Evolutionary conservation across 192 early-diverging fungal species (phyloP).

Genomic region (Entomortierella chlamydospora): DNA sequence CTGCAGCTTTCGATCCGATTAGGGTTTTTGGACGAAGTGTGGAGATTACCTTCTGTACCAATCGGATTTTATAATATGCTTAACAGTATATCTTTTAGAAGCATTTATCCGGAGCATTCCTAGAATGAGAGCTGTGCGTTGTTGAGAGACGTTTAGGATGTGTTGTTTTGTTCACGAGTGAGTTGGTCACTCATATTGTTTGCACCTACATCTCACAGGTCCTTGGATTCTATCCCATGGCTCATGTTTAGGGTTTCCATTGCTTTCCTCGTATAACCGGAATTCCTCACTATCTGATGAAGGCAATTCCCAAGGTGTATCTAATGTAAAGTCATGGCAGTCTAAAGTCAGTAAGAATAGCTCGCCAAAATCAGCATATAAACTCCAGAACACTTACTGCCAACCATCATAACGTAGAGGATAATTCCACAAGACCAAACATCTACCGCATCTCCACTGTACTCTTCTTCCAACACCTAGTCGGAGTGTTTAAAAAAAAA

Average conservation of each 20-base stretch:
- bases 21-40: not conserved
- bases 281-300: conserved; percentile 70
- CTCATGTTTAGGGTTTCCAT: conserved; percentile 51
- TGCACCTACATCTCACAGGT: conserved; percentile 54
- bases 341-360: not conserved
- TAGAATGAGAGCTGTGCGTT: conserved; percentile 51
- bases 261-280: conserved; percentile 53
- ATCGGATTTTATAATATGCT: conserved; percentile 55
- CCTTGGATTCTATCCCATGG: conserved; percentile 66
- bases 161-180: not conserved
- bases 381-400: conserved; percentile 59
- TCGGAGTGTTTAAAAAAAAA: not conserved
- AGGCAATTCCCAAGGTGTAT: conserved; percentile 78
- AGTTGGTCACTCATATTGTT: not conserved
- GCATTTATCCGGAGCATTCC: conserved; percentile 64
- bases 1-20: too few relatives aligned
- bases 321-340: conserved; percentile 26
- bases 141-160: not conserved
- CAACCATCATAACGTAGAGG: conserved; percentile 74
- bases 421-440: conserved; percentile 81
- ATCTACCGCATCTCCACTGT: conserved; percentile 72
- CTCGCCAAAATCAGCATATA: too few relatives aligned
- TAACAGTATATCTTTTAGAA: conserved; percentile 54
- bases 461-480: conserved; percentile 65
- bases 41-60: conserved; percentile 64